Evolutionary conservation across 371 early-diverging fungal genomes (phyloP).

Genomic region (Zychaea mexicana): DNA sequence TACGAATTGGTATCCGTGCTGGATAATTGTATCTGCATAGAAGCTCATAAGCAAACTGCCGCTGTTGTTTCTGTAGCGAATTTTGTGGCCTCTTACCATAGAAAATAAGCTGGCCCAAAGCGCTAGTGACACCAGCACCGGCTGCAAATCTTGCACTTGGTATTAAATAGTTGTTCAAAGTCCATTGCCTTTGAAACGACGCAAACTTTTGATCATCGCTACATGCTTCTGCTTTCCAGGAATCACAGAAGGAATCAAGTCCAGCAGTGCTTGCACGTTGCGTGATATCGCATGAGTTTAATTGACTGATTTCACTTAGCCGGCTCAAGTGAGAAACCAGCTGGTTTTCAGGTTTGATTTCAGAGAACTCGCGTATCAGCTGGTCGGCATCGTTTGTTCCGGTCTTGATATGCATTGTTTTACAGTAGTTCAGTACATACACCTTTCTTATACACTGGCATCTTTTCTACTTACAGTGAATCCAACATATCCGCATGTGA

Average conservation of each 20-base stretch:
- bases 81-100: no score
- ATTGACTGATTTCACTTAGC: constrained; percentile 24
- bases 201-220: constrained; percentile 20
- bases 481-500: constrained; percentile 52
- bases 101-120: constrained; percentile 43
- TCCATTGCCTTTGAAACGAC: constrained; percentile 30
- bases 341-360: constrained; percentile 24
- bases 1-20: constrained; percentile 44
- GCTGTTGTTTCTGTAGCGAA: no score
- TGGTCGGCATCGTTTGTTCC: constrained; percentile 55
- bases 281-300: constrained; percentile 29
- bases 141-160: constrained; percentile 44
- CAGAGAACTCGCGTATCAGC: constrained; percentile 37
- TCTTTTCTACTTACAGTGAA: constrained; percentile 38
- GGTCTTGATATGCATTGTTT: constrained; percentile 20
- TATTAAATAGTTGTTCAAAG: constrained; percentile 29
- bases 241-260: constrained; percentile 23
- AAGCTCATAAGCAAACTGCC: no score
- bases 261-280: constrained; percentile 22
- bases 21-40: constrained; percentile 44
- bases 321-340: constrained; percentile 24
- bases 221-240: constrained; percentile 38
- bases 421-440: no score
- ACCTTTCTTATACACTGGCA: no score
- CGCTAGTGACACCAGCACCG: constrained; percentile 21